A percentile compares a stretch with the other conserved stretches of the same genome.
phyloP scores from a whole-genome alignment of 306 rosid genomes.

The Rosa multiflora region DNA sequence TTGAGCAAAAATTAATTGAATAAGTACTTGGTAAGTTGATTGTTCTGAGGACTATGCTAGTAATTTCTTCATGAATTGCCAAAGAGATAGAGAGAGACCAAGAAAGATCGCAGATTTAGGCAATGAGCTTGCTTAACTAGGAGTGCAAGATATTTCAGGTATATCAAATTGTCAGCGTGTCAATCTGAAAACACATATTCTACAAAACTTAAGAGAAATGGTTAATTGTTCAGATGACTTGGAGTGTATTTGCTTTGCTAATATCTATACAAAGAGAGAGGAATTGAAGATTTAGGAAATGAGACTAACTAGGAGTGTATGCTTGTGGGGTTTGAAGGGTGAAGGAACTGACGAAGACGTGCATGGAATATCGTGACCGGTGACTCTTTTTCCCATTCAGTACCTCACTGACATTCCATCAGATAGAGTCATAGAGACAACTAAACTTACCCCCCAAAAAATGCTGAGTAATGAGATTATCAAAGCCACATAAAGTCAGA shows the following conservation, averaged over 20 bases:
- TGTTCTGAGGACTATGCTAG: background rate
- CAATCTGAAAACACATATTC: background rate
- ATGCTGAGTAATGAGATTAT: slow-evolving; percentile 41
- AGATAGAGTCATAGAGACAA: slow-evolving; percentile 36
- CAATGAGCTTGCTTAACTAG: background rate
- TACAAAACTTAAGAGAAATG: background rate
- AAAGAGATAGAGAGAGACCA: background rate
- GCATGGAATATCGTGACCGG: slow-evolving; percentile 62
- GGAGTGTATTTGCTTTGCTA: background rate
- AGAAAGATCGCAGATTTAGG: background rate
- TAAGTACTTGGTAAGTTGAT: background rate
- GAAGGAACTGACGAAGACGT: slow-evolving; percentile 39
- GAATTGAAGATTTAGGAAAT: slow-evolving; percentile 18
- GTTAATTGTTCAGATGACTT: background rate
- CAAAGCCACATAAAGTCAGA: slow-evolving; percentile 72
- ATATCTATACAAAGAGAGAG: background rate
- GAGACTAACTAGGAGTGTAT: slow-evolving; percentile 21
- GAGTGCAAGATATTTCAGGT: background rate
- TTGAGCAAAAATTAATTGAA: background rate
- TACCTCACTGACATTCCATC: slow-evolving; percentile 72
- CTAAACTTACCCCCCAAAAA: slow-evolving; percentile 39
- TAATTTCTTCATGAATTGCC: background rate
- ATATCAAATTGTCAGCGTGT: background rate
- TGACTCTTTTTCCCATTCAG: slow-evolving; percentile 54
- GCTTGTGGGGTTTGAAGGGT: slow-evolving; percentile 39